Base-by-base conservation (phyloP, 1,284 basidiomycete species). In the Boletellus deceptivus region DNA sequence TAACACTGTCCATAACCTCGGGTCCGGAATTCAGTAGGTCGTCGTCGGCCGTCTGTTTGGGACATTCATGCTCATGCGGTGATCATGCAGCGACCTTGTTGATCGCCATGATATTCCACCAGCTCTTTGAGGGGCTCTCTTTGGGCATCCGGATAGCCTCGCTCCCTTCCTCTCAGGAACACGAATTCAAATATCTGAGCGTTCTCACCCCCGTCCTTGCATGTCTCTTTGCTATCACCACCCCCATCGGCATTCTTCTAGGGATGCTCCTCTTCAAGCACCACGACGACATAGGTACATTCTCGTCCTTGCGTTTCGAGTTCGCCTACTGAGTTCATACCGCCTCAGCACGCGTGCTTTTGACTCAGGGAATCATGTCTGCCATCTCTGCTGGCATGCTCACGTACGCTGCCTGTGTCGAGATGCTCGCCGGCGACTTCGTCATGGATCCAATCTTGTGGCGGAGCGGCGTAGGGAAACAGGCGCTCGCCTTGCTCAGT, bases 391-490 rank as follows among this genome's bases (percentile, higher is more conserved):
- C 86, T 1, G 88, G 88, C 1, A 83, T 89, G 82, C 76, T 90
- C 42, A 86, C 84, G 37, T 89, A 89, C 59, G 86, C 84, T 1
- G 80, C 83, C 13, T 86, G 83, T 17, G 84, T 90, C 11, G 87
- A 90, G 75, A 88, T 90, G 84, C 78, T 90, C 43, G 88, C 85
- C 0, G 86, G 80, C 3, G 87, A 89, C 66, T 89, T 89, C 56
- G 82, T 89, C 38, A 82, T 84, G 57, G 83, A 86, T 58, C 72
- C 74, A 55, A 78, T 63, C 55, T 59, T 71, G 57, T 75, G 70
- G 74, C 60, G 72, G 52, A 67, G 75, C 59, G 57, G 70, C 27
- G 59, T 75, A 17, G 55, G 64, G 43, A 73, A 76, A 59, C 79
- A 83, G 64, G 69, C 67, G 16, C 59, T 83, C 34, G 84, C 84